phyloP scores from a whole-genome alignment of 495 filamentous ascomycete species.

The Lophium mytilinum region DNA sequence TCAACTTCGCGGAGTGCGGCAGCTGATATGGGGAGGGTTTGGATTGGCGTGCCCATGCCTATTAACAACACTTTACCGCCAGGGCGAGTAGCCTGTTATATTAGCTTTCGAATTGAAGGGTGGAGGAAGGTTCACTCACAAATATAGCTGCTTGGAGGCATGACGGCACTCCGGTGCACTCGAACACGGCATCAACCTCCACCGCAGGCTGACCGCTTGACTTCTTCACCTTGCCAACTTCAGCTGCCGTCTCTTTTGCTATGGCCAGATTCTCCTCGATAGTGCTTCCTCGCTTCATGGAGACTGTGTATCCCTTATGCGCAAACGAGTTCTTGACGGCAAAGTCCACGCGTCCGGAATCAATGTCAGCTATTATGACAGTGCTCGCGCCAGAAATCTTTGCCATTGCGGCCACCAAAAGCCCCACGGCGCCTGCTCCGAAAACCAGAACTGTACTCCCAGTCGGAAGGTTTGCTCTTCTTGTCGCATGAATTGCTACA shows the following conservation, averaged over 20 bases:
- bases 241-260: conserved; percentile 50
- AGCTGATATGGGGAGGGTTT: conserved; percentile 76
- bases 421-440: conserved; percentile 72
- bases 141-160: conserved; percentile 85
- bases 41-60: conserved; percentile 88
- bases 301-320: conserved; percentile 42
- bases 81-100: conserved; percentile 50
- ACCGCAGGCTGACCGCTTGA: conserved; percentile 43
- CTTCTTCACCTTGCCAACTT: conserved; percentile 38
- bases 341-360: conserved; percentile 61
- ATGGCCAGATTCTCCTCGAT: conserved; percentile 49
- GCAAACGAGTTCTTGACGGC: conserved; percentile 63
- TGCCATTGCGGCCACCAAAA: conserved; percentile 62
- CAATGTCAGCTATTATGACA: conserved; percentile 74
- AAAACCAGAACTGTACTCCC: conserved; percentile 59
- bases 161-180: conserved; percentile 83
- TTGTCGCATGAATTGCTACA: conserved; percentile 68
- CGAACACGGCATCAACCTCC: conserved; percentile 73
- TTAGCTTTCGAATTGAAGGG: not conserved
- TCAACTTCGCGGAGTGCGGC: conserved; percentile 85
- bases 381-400: conserved; percentile 58
- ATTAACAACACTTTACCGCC: conserved; percentile 82
- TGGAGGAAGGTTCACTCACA: conserved; percentile 32
- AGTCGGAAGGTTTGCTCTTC: conserved; percentile 49
- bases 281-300: conserved; percentile 42